Percentiles rank a stretch among this genome's conserved stretches.
These are phyloP conservation scores for Borovskyia barvae DNA, from an alignment of 208 protist species.

Conservation along the genomic window DNA sequence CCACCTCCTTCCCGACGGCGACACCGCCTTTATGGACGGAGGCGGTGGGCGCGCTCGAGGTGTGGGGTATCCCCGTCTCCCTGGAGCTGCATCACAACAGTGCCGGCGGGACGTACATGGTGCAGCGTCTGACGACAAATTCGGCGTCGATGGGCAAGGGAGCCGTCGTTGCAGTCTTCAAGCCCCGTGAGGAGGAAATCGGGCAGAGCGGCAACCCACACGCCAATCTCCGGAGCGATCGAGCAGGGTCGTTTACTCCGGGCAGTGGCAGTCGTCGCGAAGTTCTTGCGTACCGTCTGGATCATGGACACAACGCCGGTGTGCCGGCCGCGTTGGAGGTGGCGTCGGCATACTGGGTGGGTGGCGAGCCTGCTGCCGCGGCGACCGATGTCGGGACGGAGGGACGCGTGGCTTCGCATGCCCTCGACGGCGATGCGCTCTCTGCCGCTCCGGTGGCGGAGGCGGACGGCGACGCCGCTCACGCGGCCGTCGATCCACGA, in stretches of 20 bases:
- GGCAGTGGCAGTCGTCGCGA: conserved; percentile 66
- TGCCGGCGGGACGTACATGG: conserved; percentile 75
- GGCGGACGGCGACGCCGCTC: neutral
- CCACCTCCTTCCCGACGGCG: neutral
- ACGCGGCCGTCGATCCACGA: neutral
- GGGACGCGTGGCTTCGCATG: neutral
- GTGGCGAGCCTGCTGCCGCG: neutral
- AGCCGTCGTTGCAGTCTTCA: conserved; percentile 47
- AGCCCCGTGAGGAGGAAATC: conserved; percentile 69
- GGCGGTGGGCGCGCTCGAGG: conserved; percentile 11
- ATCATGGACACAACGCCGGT: conserved; percentile 58
- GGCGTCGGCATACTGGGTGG: conserved; percentile 15
- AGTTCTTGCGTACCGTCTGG: conserved; percentile 68
- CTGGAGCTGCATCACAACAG: conserved; percentile 49
- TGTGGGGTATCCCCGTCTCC: conserved; percentile 14
- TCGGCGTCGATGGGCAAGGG: neutral
- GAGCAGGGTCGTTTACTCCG: conserved; percentile 39
- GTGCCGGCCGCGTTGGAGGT: conserved; percentile 66
- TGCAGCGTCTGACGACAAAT: conserved; percentile 10
- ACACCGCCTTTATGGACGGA: neutral
- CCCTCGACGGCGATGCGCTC: too few species aligned
- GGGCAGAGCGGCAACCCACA: conserved; percentile 54
- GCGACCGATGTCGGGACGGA: neutral
- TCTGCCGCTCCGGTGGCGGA: neutral
- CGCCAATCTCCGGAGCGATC: conserved; percentile 43